These are phyloP conservation scores for Forsythia viridissima DNA, from an alignment of 257 asterid species.

Conservation along the genomic window DNA sequence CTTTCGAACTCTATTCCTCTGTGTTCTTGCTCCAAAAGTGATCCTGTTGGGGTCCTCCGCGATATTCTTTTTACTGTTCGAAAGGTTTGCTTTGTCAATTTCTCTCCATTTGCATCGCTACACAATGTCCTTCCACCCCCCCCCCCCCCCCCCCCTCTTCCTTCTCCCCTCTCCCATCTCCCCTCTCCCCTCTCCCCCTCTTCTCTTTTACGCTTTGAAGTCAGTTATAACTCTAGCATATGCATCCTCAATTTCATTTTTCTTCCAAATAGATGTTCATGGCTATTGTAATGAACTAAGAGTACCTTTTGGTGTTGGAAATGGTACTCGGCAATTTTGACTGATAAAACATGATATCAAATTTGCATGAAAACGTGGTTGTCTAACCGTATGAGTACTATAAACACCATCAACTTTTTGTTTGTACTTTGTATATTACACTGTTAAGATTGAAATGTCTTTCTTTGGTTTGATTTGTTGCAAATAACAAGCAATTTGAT, in stretches of 20 bases:
- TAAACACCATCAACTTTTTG: neutral
- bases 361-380: conserved; percentile 4
- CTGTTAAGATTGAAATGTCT: neutral
- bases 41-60: conserved; percentile 62
- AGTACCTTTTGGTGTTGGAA: conserved; percentile 17
- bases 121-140: conserved; percentile 5
- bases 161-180: too few species aligned
- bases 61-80: conserved; percentile 62
- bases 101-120: conserved; percentile 25
- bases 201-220: neutral
- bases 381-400: neutral
- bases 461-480: conserved; percentile 6
- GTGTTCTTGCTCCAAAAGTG: conserved; percentile 54
- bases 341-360: conserved; percentile 12
- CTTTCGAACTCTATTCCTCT: conserved; percentile 54
- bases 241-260: conserved; percentile 10
- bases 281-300: neutral
- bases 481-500: conserved; percentile 15
- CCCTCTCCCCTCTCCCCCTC: neutral
- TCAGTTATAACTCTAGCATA: conserved; percentile 1
- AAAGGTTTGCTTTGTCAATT: conserved; percentile 58
- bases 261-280: conserved; percentile 3
- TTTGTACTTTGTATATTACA: conserved; percentile 13
- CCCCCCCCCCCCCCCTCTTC: too few species aligned
- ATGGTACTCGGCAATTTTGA: conserved; percentile 5